Percentiles rank a stretch among this genome's conserved stretches.
phyloP scores from a whole-genome alignment of 208 protist species.

The Strigomonas galati region DNA sequence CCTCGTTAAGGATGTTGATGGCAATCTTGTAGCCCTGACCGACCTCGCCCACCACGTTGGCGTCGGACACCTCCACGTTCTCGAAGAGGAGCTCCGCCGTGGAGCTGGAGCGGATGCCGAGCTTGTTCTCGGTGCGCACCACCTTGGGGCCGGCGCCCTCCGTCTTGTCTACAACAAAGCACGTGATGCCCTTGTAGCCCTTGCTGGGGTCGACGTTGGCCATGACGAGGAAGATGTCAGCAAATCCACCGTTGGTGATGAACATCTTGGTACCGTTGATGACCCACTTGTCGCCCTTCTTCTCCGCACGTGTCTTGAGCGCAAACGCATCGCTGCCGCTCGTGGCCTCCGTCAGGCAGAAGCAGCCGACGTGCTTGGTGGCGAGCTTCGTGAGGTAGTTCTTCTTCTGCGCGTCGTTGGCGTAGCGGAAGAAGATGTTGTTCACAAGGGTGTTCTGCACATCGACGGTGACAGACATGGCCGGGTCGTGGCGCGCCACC shows the following conservation, averaged over 20 bases:
- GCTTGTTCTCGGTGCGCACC: constrained; percentile 94
- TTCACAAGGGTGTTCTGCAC: constrained; percentile 93
- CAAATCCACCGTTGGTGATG: constrained; percentile 93
- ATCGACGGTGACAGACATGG: constrained; percentile 84
- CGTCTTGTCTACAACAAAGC: constrained; percentile 91
- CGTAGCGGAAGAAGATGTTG: constrained; percentile 81
- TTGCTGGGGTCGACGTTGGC: constrained; percentile 86
- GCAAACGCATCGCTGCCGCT: constrained; percentile 92
- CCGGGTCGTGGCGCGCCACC: constrained; percentile 82
- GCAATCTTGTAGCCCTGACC: constrained; percentile 95
- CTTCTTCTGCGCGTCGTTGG: constrained; percentile 68
- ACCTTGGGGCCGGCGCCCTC: constrained; percentile 86
- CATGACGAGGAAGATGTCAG: constrained; percentile 92
- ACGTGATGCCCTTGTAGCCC: constrained; percentile 94
- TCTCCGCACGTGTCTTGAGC: constrained; percentile 81
- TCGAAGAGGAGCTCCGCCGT: constrained; percentile 94
- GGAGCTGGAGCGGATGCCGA: constrained; percentile 93
- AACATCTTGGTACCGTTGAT: constrained; percentile 94
- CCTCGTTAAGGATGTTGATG: constrained; percentile 94
- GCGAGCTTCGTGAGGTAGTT: constrained; percentile 91
- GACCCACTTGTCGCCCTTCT: constrained; percentile 81
- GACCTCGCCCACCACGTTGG: constrained; percentile 76
- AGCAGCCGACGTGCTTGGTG: constrained; percentile 77
- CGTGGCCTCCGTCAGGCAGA: constrained; percentile 87
- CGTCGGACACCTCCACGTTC: constrained; percentile 77